Base-by-base conservation (phyloP, 331 rosid species). In the Ulmus americana region DNA sequence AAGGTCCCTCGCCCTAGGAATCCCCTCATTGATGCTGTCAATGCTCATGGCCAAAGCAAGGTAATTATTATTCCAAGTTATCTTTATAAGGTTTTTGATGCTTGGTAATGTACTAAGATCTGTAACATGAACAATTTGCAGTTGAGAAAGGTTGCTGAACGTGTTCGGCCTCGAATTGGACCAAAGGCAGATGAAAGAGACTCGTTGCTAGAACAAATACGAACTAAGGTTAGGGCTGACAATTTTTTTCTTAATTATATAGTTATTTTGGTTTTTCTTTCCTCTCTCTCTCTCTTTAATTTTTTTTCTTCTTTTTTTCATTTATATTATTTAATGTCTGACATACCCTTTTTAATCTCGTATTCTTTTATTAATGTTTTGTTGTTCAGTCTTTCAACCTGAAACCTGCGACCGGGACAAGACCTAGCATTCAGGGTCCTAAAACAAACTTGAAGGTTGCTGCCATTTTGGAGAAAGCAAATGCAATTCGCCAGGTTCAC, bases 1-100 rank as follows among this genome's bases (percentile, higher is more conserved):
- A 94, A 90, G 80, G 59, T 75, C 59, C 86, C 86, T 77, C 96
- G 78, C 69, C 95, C 96, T n/a, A 76, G 76, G 62, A 83, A 71
- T 76, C 97, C 95, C 70, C 82, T 86, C 52, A 75, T 87, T 41
- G 99, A 95, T 70, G 85, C 81, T 43, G 90, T 71, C 63, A 83
- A 83, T 55, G 95, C 97, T 72, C 90, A 79, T 64, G 97, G 90
- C 77, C 85, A 83, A 88, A 87, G 95, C 99, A 87, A 81, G 95
- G 99, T 90, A 80, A n/a, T 52, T 65, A 67, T 55, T 8, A 13
- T 62, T 67, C 64, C 60, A 61, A 67, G 38, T 68, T 64, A 70
- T 50, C 5, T 47, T 54, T 48, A 52, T 66, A 45, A 61, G 47
- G 39, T 53, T 1, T 28, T 68, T 70, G 52, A 48, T 72, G 62